Evolutionary conservation across 2,329 filamentous ascomycete species (phyloP), one percentile per base, ranked within the genome.

Genomic region (Tolypocladium paradoxum): DNA sequence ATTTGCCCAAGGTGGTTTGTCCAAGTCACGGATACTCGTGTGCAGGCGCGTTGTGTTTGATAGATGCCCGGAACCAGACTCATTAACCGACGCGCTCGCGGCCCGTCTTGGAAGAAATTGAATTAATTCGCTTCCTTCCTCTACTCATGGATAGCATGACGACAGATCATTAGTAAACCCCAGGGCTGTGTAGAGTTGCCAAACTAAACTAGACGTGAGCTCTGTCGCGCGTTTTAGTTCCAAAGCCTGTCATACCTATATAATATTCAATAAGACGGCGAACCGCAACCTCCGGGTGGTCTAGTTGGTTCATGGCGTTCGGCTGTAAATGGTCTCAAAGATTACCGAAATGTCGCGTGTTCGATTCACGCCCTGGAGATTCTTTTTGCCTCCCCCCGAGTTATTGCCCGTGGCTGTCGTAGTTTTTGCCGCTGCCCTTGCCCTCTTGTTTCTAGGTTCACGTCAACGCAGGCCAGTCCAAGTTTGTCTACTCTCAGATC

Each of bases 261-360:
- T 47, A 20, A 0, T 11, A 7, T 3, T 2, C 1, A 47, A 47
- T 47, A 47, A 18, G 4, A 4, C 9, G 5, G 27, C 43, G 43
- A n/a, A n/a, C 24, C 43, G 20, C 27, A 35, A 37, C 37, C 61
- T 63, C 61, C 56, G 59, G 57, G 60, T 62, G 57, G 61, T 63
- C 61, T 63, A 63, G 61, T 61, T 63, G 61, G 61, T 59, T 62
- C 54, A 63, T 62, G 61, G 61, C 61, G 59, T 63, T 55, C 52
- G 61, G 55, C 61, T 63, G 61, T 62, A 63, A 63, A 55, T 54
- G 59, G 38, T 53, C 54, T n/a, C n/a, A n/a, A n/a, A 57, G 57
- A 53, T 60, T 53, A 63, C 55, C 61, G 52, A 55, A 62, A 62
- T 56, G 61, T 63, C 61, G 60, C 58, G 60, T 61, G 61, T 63